Base-by-base conservation (phyloP, 2,329 filamentous ascomycete species). In the Venturia oleaginea region DNA sequence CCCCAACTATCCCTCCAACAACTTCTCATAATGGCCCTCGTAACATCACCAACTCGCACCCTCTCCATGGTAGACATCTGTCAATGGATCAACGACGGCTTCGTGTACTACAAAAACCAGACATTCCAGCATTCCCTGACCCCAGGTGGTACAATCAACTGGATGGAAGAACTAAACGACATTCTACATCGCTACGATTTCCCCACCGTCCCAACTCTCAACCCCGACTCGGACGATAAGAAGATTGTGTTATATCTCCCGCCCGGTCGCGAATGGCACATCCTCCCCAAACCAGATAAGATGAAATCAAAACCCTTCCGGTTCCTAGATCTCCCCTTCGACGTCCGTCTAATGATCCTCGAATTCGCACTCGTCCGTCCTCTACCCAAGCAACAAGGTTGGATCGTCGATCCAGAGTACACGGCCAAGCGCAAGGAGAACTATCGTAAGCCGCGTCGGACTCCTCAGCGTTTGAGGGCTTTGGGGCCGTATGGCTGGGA, bases 151-250 rank as follows among this genome's bases (percentile, higher is more conserved):
- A 17, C 37, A 5, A 8, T 15, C 59, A 43, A 60, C 40, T 62
- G 60, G 60, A 46, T 37, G 30, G 32, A 11, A 27, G n/a, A 37
- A 10, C 7, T 62, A 10, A 43, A 48, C 8, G 43, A 51, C n/a
- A 51, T 62, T 19, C 27, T 62, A 3, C 60, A 62, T 48, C 40
- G 30, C 13, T 62, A 62, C 27, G 60, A 62, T 27, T 62, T 62
- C 27, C 40, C 40, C 10, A 62, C 40, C 6, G 30, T 51, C 6
- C 60, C 60, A 30, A n/a, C n/a, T 17, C 27, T 24, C 19, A 22
- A 15, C 22, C 3, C 22, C 1, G 59, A 61, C 4, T 19, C 22
- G 15, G 22, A 43, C 42, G 19, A 62, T 30, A 7, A 13, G 4
- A 32, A 62, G 6, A 11, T 62, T 6, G 22, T 37, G 3, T 48